These are phyloP conservation scores for Laetiporus sulphureus DNA, from an alignment of 1,284 basidiomycete species.

Conservation along the genomic window DNA sequence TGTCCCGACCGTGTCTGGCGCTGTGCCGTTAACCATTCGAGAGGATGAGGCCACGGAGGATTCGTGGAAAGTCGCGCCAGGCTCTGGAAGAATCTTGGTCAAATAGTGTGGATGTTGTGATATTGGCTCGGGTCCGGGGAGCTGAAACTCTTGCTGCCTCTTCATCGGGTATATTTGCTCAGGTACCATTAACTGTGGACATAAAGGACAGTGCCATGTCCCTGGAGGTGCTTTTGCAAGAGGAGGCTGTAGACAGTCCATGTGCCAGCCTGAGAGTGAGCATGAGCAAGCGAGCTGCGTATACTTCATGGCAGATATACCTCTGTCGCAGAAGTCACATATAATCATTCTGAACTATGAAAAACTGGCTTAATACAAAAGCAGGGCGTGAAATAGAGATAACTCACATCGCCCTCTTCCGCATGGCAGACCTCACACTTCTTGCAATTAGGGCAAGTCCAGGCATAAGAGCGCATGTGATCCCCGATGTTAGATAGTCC, in stretches of 20 bases:
- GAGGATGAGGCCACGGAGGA: slow-evolving; percentile 47
- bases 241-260: slow-evolving; percentile 78
- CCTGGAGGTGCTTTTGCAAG: slow-evolving; percentile 68
- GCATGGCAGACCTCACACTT: slow-evolving; percentile 83
- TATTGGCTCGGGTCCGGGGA: slow-evolving; percentile 9
- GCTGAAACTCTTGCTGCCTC: no score
- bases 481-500: slow-evolving; percentile 44
- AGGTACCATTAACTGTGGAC: no score
- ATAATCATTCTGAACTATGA: slow-evolving; percentile 77
- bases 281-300: neutral
- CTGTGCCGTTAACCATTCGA: slow-evolving; percentile 16
- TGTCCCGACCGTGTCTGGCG: slow-evolving; percentile 9
- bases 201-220: slow-evolving; percentile 68
- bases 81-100: slow-evolving; percentile 7
- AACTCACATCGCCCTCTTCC: slow-evolving; percentile 86
- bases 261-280: slow-evolving; percentile 72
- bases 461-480: slow-evolving; percentile 64
- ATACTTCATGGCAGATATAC: slow-evolving; percentile 31
- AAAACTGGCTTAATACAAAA: slow-evolving; percentile 9
- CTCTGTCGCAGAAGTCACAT: slow-evolving; percentile 93
- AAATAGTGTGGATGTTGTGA: slow-evolving; percentile 1
- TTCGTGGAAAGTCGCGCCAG: slow-evolving; percentile 20
- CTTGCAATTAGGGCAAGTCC: slow-evolving; percentile 94
- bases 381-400: slow-evolving; percentile 5
- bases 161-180: no score